A percentile compares a stretch with the other conserved stretches of the same genome.
phyloP scores from a whole-genome alignment of 1,284 basidiomycete species.

The Farysia itapuensis region DNA sequence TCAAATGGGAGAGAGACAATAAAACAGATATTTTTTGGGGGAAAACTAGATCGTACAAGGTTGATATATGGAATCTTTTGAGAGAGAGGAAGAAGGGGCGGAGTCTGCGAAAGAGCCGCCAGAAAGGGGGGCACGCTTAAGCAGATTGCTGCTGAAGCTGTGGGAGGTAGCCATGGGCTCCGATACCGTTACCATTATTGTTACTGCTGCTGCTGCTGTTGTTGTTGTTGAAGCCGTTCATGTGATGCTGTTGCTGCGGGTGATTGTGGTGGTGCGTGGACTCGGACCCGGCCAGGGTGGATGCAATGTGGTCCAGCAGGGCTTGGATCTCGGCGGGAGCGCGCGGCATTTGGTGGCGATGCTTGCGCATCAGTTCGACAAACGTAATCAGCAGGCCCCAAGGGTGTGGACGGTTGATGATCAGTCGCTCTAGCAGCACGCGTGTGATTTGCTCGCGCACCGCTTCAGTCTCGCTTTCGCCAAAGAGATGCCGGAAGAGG shows the following conservation, averaged over 20 bases:
- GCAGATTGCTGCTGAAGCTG: slow-evolving; percentile 3
- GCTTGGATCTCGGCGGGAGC: slow-evolving; percentile 55
- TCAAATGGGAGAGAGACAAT: too few species aligned
- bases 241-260: slow-evolving; percentile 3
- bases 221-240: slow-evolving; percentile 4
- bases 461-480: slow-evolving; percentile 65
- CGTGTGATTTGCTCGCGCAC: slow-evolving; percentile 88
- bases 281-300: slow-evolving; percentile 17
- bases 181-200: slow-evolving; percentile 17
- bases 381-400: slow-evolving; percentile 94
- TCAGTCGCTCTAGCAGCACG: slow-evolving; percentile 87
- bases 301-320: slow-evolving; percentile 53
- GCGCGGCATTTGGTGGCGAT: slow-evolving; percentile 37
- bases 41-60: too few species aligned
- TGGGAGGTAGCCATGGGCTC: slow-evolving; percentile 10
- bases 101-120: neutral
- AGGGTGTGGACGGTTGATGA: slow-evolving; percentile 92
- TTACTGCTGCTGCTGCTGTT: slow-evolving; percentile 10
- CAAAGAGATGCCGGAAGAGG: slow-evolving; percentile 83
- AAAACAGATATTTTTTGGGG: too few species aligned
- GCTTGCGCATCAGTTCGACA: slow-evolving; percentile 73
- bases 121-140: neutral
- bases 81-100: neutral
- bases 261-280: neutral
- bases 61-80: too few species aligned